Conservation (phyloP, 306 rosid genomes). For the Ormosia emarginata region DNA sequence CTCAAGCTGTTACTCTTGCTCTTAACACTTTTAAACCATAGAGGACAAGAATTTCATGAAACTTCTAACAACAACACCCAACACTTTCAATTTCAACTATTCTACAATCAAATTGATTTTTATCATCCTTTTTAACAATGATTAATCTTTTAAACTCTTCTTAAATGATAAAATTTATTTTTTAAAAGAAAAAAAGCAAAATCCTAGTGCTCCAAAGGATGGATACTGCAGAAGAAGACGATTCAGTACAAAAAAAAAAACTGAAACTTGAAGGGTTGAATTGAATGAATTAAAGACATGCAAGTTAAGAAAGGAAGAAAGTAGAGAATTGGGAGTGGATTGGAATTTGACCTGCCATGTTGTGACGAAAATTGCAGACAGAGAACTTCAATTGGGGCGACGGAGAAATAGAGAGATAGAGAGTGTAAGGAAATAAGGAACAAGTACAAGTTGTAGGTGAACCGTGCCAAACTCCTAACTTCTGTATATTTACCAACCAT, state of each 20-base stretch:
- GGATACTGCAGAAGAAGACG: neutral
- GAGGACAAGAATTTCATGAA: neutral
- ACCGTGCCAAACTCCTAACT: neutral
- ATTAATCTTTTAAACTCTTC: neutral
- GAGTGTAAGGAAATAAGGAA: no score
- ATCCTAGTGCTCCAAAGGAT: neutral
- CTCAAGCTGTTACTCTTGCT: neutral
- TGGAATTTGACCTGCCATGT: conserved; percentile 34
- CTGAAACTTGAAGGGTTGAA: neutral
- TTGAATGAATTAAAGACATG: neutral
- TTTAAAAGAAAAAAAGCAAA: neutral
- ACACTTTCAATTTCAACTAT: neutral
- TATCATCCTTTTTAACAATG: neutral
- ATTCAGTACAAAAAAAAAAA: neutral
- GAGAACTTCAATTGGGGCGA: neutral
- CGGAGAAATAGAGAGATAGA: neutral
- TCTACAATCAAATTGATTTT: neutral
- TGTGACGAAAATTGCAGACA: neutral
- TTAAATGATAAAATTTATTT: neutral
- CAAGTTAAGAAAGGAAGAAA: neutral
- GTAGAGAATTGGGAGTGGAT: neutral
- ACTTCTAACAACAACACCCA: neutral
- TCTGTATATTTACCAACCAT: neutral
- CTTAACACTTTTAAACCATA: neutral
- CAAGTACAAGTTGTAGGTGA: neutral